Percentiles rank a stretch among this genome's conserved stretches.
Evolutionary conservation across 345 rosid genomes (phyloP).

Genomic region (Turnera subulata): DNA sequence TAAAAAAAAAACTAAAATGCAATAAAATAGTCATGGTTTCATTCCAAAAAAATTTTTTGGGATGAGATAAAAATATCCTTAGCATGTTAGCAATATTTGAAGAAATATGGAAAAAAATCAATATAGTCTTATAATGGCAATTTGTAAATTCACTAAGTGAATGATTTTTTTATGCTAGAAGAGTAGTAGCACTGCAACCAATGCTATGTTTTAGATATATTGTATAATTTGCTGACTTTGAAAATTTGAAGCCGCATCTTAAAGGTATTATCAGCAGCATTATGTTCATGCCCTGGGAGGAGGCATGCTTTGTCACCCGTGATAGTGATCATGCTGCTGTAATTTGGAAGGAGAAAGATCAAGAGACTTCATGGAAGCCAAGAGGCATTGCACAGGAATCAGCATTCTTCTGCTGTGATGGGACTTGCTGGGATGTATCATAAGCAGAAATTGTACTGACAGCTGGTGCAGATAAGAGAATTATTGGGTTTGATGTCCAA

Average conservation of each 20-base stretch:
- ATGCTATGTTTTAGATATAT: too few species aligned
- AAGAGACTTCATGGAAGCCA: constrained; percentile 68
- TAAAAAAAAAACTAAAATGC: too few species aligned
- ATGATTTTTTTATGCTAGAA: too few species aligned
- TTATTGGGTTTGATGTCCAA: constrained; percentile 70
- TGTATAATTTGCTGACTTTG: too few species aligned
- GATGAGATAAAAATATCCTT: too few species aligned
- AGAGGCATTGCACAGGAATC: constrained; percentile 60
- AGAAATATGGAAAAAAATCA: too few species aligned
- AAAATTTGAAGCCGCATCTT: constrained; percentile 81
- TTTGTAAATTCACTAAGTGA: too few species aligned
- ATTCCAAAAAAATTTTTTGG: too few species aligned
- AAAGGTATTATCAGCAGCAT: constrained; percentile 84
- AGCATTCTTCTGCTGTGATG: constrained; percentile 94
- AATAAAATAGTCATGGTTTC: too few species aligned
- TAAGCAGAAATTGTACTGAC: constrained; percentile 70
- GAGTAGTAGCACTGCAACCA: too few species aligned
- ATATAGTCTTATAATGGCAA: too few species aligned
- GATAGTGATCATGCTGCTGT: constrained; percentile 89
- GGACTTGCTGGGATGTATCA: constrained; percentile 87
- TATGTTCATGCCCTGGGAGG: constrained; percentile 80
- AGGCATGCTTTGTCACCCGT: constrained; percentile 64
- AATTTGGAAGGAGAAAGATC: constrained; percentile 68
- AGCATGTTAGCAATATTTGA: too few species aligned
- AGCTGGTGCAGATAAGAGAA: constrained; percentile 83